These are phyloP conservation scores for Puccinia horiana DNA, from an alignment of 1,284 basidiomycete genomes.

Conservation along the genomic window DNA sequence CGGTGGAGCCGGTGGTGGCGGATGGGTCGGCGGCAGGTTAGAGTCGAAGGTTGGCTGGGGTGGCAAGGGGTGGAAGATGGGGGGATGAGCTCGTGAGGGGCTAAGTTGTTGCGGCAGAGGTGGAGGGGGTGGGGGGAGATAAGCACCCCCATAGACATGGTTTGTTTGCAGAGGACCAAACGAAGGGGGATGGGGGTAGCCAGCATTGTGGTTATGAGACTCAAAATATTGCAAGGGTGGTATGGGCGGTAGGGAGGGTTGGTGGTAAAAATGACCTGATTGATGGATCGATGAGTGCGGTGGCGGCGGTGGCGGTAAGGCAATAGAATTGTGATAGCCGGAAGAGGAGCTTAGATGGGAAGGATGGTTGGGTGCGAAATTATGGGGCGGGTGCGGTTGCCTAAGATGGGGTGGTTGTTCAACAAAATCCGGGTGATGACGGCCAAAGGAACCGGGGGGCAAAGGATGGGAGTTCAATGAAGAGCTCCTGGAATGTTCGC, in stretches of 20 bases:
- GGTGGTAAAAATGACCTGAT: constrained; percentile 10
- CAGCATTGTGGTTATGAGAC: constrained; percentile 6
- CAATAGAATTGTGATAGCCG: background rate
- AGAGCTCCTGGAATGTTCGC: constrained; percentile 17
- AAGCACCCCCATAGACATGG: background rate
- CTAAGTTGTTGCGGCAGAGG: background rate
- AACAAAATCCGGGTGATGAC: background rate
- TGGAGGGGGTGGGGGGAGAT: background rate
- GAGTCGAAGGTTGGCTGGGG: constrained; percentile 7
- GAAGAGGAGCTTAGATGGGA: constrained; percentile 5
- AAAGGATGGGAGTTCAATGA: background rate
- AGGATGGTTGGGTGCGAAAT: background rate
- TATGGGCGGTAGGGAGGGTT: constrained; percentile 12
- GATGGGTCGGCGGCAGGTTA: background rate
- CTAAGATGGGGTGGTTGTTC: constrained; percentile 7
- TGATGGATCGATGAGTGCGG: constrained; percentile 3
- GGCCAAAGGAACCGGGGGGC: background rate
- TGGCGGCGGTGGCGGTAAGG: constrained; percentile 21
- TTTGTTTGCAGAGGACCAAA: background rate
- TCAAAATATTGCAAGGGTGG: constrained; percentile 37
- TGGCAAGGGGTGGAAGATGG: background rate
- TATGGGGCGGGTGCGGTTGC: background rate
- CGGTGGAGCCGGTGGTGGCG: constrained; percentile 3
- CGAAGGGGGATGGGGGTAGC: constrained; percentile 26
- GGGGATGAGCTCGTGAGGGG: background rate